Base-by-base conservation (phyloP, 352 stramenopile genomes). In the Pythium phragmiticola region DNA sequence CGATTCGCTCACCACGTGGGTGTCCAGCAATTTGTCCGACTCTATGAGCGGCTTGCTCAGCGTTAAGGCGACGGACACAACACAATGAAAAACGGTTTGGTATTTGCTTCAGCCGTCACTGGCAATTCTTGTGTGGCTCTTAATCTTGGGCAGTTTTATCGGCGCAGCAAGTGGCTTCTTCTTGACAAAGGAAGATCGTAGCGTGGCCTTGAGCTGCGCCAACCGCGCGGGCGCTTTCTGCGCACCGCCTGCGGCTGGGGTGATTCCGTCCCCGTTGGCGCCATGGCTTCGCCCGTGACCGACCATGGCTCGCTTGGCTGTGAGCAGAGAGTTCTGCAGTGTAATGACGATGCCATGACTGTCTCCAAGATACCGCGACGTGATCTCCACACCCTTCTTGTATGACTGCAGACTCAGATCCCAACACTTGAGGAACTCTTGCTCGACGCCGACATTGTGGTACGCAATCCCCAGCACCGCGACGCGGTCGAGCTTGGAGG, bases 401-500 rank as follows among this genome's bases (percentile, higher is more conserved):
- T 98, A 98, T 16, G 87, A 95, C 42, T 95, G 77, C 9, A 98
- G 47, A 51, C 85, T 96, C 19, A 93, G 71, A 50, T 98, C 87
- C 63, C 85, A 97, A 57, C 85, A 91, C 61, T 98, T 98, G 17
- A 98, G 74, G 61, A 98, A 98, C 62, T 98, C 94, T 49, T 98
- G 90, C 69, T 98, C 94, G 19, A 98, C 94, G 26, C 92, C 94
- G 42, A 98, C 90, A 60, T 98, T 98, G 65, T 98, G 94, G 70
- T 98, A 98, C 8, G 94, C 94, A 33, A 98, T 98, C 1, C 89
- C 90, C 13, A 98, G 72, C 2, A 98, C 94, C 11, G 94, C 91
- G 16, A 98, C 80, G 2, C 94, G 80, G 53, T 98, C 94, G 16
- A 92, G 72, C 42, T 95, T 90, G 12, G 76, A 73, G 2, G 75